These are phyloP conservation scores for Dactylorhiza incarnata DNA, from an alignment of 106 monocot genomes.

Conservation along the genomic window DNA sequence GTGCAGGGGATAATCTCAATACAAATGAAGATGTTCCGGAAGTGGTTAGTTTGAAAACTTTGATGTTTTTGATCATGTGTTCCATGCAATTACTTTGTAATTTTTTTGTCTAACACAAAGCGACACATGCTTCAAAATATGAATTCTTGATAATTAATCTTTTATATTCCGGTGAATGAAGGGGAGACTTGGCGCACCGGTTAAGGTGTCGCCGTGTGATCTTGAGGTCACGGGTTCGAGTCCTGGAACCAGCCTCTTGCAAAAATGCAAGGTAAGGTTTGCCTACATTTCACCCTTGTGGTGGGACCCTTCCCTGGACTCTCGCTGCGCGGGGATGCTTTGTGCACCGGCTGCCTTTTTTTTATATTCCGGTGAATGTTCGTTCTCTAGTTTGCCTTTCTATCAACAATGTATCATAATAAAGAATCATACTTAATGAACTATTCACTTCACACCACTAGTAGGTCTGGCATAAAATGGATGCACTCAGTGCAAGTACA, in stretches of 20 bases:
- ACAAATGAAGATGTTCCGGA: background rate
- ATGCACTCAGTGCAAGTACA: too few species aligned
- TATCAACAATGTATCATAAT: background rate
- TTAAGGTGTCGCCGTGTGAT: too few species aligned
- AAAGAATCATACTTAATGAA: background rate
- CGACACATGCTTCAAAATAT: background rate
- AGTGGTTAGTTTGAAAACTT: slow-evolving; percentile 6
- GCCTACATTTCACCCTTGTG: too few species aligned
- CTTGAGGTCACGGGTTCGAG: too few species aligned
- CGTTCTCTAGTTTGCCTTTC: background rate
- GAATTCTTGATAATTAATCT: background rate
- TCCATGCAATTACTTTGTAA: background rate
- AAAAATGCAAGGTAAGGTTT: too few species aligned
- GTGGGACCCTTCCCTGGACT: too few species aligned
- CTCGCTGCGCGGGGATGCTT: too few species aligned
- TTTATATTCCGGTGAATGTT: background rate
- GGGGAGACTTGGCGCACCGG: too few species aligned
- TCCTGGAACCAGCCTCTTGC: too few species aligned
- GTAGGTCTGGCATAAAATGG: background rate
- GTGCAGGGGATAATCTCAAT: slow-evolving; percentile 2
- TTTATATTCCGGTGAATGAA: background rate
- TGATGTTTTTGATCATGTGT: background rate
- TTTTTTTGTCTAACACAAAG: background rate
- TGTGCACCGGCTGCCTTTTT: too few species aligned
- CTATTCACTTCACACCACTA: background rate